Conservation (phyloP, 1,139 yeast species). For the Nakaseomyces bracarensis region DNA sequence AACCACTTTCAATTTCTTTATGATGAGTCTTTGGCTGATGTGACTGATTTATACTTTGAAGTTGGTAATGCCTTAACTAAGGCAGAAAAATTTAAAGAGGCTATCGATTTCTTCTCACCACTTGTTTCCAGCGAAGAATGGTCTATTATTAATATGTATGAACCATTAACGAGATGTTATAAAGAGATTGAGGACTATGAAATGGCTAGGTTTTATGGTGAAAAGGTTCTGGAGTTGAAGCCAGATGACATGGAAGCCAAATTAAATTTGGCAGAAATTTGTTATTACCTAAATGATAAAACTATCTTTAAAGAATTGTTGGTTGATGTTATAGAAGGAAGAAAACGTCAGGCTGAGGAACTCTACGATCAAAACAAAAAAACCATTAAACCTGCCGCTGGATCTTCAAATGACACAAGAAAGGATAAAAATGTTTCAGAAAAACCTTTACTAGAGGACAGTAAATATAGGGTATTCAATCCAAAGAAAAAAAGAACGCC, state of each 20-base stretch:
- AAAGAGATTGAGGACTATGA: slow-evolving; percentile 62
- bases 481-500: slow-evolving; percentile 28
- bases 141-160: slow-evolving; percentile 44
- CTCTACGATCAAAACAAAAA: slow-evolving; percentile 16
- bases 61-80: slow-evolving; percentile 70
- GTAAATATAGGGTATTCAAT: slow-evolving; percentile 27
- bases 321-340: slow-evolving; percentile 41
- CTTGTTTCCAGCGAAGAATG: slow-evolving; percentile 45
- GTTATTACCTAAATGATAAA: slow-evolving; percentile 60
- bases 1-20: slow-evolving; percentile 56
- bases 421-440: slow-evolving; percentile 19
- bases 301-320: slow-evolving; percentile 53
- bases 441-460: slow-evolving; percentile 35
- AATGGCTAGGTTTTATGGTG: slow-evolving; percentile 61
- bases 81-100: slow-evolving; percentile 62
- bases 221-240: slow-evolving; percentile 46
- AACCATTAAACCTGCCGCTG: slow-evolving; percentile 16
- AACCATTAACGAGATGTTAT: slow-evolving; percentile 68
- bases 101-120: slow-evolving; percentile 54
- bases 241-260: slow-evolving; percentile 65
- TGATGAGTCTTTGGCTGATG: slow-evolving; percentile 48
- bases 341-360: slow-evolving; percentile 33
- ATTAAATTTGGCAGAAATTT: slow-evolving; percentile 73
- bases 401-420: slow-evolving; percentile 7
- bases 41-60: slow-evolving; percentile 64